phyloP scores from a whole-genome alignment of 345 rosid species.

The Populus pruinosa region DNA sequence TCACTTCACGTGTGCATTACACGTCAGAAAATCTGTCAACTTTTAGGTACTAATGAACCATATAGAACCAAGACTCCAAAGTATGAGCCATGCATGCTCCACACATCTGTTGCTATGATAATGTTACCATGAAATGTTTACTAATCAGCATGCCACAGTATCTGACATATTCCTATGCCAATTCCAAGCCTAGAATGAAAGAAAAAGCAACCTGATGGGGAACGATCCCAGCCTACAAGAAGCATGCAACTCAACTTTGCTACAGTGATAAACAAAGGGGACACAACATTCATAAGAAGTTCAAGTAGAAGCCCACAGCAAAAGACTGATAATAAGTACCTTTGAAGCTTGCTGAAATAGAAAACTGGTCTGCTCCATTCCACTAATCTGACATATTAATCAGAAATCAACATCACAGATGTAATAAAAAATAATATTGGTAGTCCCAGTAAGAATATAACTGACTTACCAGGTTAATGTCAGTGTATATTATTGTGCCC shows the following conservation, averaged over 20 bases:
- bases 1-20: neutral
- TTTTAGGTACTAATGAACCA: neutral
- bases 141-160: neutral
- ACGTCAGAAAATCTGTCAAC: neutral
- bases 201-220: neutral
- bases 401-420: conserved; percentile 8
- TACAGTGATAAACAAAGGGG: neutral
- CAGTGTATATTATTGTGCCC: conserved; percentile 63
- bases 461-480: conserved; percentile 78
- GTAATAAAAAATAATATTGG: neutral
- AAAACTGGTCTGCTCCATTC: conserved; percentile 98
- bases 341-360: conserved; percentile 96
- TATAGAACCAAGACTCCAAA: conserved; percentile 9
- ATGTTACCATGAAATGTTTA: neutral
- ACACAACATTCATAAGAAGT: neutral
- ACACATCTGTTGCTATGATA: neutral
- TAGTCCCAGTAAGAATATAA: conserved; percentile 2
- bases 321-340: conserved; percentile 41
- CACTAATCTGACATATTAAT: conserved; percentile 68
- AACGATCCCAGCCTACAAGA: neutral
- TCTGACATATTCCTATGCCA: neutral
- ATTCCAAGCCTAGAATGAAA: neutral
- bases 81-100: neutral
- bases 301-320: neutral
- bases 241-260: neutral